Base-by-base conservation (phyloP, 2,329 filamentous ascomycete genomes). In the Aspergillus oerlinghausenensis region DNA sequence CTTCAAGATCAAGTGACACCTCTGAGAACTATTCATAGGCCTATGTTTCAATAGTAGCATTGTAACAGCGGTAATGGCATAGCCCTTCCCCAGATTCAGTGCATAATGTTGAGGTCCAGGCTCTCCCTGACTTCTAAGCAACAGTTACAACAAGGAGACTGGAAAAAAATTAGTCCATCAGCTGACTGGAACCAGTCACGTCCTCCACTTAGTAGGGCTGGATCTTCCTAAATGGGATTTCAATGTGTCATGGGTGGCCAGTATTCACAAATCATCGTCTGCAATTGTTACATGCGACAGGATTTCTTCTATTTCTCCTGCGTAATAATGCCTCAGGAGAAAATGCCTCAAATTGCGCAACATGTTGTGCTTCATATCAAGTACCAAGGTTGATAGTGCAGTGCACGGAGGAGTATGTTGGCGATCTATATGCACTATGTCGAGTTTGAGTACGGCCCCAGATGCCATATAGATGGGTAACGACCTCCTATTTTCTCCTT, bases 191-290 rank as follows among this genome's bases (percentile, higher is more conserved):
- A 40, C 51, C 35, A 19, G 54, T 58, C 59, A 51, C 48, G 56
- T 60, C 40, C 59, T 60, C 61, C 63, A 63, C 61, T 65, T 64
- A 62, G 59, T 63, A 63, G 55, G 59, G 56, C 59, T 59, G 61
- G 57, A 54, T 32, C 42, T 55, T 59, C 62, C 35, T 32, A 51
- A 58, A 54, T 51, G 50, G 54, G 59, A 52, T 59, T 64, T 64
- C 57, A 49, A 57, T 65, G 61, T 65, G 63, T 65, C 63, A 65
- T 64, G 60, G 61, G 61, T 65, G 59, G 63, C 60, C 59, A 60
- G 52, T 57, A 54, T 42, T 55, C 59, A 60, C 62, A 64, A 63
- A 64, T 64, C 62, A 62, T 59, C 56, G 56, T 56, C 60, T 54
- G 45, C 56, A 35, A 51, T 50, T 43, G 49, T 54, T 42, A 50